Percentiles rank a stretch among this genome's conserved stretches.
Conservation (phyloP, 2,329 filamentous ascomycete species). For the Coniochaeta pulveracea region DNA sequence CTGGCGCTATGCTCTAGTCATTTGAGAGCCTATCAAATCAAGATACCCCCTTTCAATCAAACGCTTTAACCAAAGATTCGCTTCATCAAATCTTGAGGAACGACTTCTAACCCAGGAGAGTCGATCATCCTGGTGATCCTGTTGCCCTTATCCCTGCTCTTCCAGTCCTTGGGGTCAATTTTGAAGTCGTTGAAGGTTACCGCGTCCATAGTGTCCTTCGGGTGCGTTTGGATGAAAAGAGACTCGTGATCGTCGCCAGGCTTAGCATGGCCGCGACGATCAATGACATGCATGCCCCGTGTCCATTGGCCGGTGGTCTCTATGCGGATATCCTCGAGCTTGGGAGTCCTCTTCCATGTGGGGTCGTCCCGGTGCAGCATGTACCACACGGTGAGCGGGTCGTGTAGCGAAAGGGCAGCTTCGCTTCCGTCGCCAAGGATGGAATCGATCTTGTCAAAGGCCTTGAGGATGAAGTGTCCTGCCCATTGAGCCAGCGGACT, state of each 20-base stretch:
- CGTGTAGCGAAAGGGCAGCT: slow-evolving; percentile 58
- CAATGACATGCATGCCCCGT: slow-evolving; percentile 77
- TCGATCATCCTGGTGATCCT: slow-evolving; percentile 62
- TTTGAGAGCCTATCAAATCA: slow-evolving; percentile 1
- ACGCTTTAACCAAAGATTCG: slow-evolving; percentile 44
- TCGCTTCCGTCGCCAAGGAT: slow-evolving; percentile 47
- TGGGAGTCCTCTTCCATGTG: slow-evolving; percentile 42
- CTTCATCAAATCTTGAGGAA: slow-evolving; percentile 55
- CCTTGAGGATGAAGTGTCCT: slow-evolving; percentile 58
- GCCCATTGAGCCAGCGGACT: slow-evolving; percentile 69
- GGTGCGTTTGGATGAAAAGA: slow-evolving; percentile 17
- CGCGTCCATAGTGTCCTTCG: slow-evolving; percentile 31
- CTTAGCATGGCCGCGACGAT: slow-evolving; percentile 53
- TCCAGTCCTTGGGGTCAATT: slow-evolving; percentile 64
- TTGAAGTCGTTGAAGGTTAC: slow-evolving; percentile 34
- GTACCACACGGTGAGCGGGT: slow-evolving; percentile 73
- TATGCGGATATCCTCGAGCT: slow-evolving; percentile 72
- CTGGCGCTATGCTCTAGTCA: too few relatives aligned
- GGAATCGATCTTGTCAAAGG: slow-evolving; percentile 56
- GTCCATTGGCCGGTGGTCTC: slow-evolving; percentile 94
- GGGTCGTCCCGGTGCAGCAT: slow-evolving; percentile 50
- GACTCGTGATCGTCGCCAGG: slow-evolving; percentile 25
- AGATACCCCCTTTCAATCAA: slow-evolving; percentile 9
- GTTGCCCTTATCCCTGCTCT: slow-evolving; percentile 65
- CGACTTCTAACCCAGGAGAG: slow-evolving; percentile 56